phyloP scores from a whole-genome alignment of 768 basidiomycete species.

The Psilocybe tampanensis region DNA sequence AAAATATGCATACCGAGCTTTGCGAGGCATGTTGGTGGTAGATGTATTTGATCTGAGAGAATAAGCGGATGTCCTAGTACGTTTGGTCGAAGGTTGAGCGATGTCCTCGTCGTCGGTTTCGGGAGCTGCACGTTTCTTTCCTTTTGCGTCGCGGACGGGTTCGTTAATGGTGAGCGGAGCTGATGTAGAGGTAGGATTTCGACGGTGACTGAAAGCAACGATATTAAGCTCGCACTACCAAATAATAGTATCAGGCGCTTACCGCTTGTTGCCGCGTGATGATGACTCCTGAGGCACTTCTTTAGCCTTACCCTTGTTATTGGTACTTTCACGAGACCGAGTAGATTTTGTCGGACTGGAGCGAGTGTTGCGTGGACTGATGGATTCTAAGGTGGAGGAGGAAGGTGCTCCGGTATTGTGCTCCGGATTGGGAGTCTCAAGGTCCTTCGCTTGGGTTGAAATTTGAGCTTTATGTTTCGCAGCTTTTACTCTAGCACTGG shows the following conservation, averaged over 20 bases:
- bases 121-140: slow-evolving; percentile 89
- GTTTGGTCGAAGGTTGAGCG: slow-evolving; percentile 60
- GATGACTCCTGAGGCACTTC: slow-evolving; percentile 55
- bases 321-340: slow-evolving; percentile 52
- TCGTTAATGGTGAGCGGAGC: slow-evolving; percentile 72
- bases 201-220: slow-evolving; percentile 55
- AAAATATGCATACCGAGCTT: slow-evolving; percentile 54
- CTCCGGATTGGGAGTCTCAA: slow-evolving; percentile 41
- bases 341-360: slow-evolving; percentile 46
- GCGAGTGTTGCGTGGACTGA: slow-evolving; percentile 45
- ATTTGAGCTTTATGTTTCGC: slow-evolving; percentile 71
- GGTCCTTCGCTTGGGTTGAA: slow-evolving; percentile 57
- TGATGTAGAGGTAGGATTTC: slow-evolving; percentile 46
- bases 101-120: slow-evolving; percentile 74
- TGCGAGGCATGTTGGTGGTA: slow-evolving; percentile 69
- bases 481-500: slow-evolving; percentile 75
- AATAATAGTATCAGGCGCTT: slow-evolving; percentile 29
- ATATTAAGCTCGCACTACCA: slow-evolving; percentile 13
- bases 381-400: slow-evolving; percentile 34
- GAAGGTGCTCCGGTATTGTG: slow-evolving; percentile 34
- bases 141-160: slow-evolving; percentile 74
- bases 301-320: slow-evolving; percentile 66
- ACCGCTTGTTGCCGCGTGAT: slow-evolving; percentile 64
- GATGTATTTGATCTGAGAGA: slow-evolving; percentile 65
- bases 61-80: slow-evolving; percentile 61